Conservation (phyloP, 2,329 filamentous ascomycete genomes). For the Alternaria atra region DNA sequence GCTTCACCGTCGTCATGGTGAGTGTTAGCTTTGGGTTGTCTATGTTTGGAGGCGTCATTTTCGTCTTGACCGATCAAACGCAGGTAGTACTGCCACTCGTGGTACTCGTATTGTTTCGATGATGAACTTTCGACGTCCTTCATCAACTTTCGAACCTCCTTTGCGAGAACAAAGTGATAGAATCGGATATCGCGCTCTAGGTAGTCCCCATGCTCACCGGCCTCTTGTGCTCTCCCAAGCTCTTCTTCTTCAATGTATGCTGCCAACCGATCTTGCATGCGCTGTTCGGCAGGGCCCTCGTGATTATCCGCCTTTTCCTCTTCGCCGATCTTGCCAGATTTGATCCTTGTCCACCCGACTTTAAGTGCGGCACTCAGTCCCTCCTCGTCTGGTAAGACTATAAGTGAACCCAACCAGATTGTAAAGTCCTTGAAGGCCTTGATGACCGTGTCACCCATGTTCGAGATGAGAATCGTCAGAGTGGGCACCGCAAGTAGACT, state of each 20-base stretch:
- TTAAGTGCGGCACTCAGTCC: slow-evolving; percentile 50
- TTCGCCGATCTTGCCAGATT: slow-evolving; percentile 31
- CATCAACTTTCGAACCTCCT: slow-evolving; percentile 56
- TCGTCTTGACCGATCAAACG: slow-evolving; percentile 53
- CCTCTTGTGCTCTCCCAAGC: slow-evolving; percentile 52
- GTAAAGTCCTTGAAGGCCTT: slow-evolving; percentile 64
- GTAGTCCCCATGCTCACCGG: slow-evolving; percentile 54
- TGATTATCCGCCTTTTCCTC: slow-evolving; percentile 18
- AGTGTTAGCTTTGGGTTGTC: slow-evolving; percentile 36
- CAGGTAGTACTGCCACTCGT: slow-evolving; percentile 53
- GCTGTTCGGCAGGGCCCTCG: slow-evolving; percentile 17
- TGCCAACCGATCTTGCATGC: slow-evolving; percentile 45
- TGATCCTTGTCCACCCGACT: slow-evolving; percentile 36
- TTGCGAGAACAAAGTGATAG: slow-evolving; percentile 59
- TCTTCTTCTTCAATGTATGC: slow-evolving; percentile 55
- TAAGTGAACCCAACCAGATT: slow-evolving; percentile 64
- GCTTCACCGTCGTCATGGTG: slow-evolving; percentile 28
- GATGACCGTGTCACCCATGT: slow-evolving; percentile 65
- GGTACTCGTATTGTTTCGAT: slow-evolving; percentile 50
- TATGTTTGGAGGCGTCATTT: slow-evolving; percentile 49
- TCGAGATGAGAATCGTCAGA: slow-evolving; percentile 63
- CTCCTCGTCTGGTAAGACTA: slow-evolving; percentile 62
- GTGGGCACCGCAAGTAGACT: slow-evolving; percentile 63
- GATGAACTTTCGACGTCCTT: slow-evolving; percentile 53
- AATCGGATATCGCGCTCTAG: slow-evolving; percentile 61